Evolutionary conservation across 352 stramenopile genomes (phyloP), one percentile per base, ranked within the genome.

Genomic region (Plasmopara muralis): DNA sequence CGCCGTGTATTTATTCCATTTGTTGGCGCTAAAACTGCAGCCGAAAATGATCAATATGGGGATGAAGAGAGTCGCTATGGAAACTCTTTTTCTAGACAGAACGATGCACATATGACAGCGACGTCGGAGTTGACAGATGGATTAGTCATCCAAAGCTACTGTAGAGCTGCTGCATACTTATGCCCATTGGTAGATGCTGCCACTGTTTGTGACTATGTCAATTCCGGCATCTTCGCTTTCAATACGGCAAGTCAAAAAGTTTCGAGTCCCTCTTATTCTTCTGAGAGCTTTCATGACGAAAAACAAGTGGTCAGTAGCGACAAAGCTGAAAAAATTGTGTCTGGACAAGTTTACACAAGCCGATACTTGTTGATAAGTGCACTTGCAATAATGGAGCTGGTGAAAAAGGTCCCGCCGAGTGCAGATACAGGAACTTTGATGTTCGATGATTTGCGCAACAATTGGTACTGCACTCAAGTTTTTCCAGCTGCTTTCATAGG

Each of bases 401-500:
- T 86, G 41, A 62, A 71, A 13, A 86, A 84, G 38, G 65, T 78
- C 4, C 76, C 76, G 12, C 70, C 76, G 1, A 74, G 80, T 30
- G 67, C 69, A 13, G 64, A 79, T 42, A 51, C 53, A 6, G 59
- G 43, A 6, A 57, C 59, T 7, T 30, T 75, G n/a, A 62, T 82
- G 16, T 61, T 49, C 7, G 46, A 64, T 25, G 68, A 84, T 62
- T 50, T 62, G 38, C 64, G 63, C 16, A 80, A 82, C 30, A 66
- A 66, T 20, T 89, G 79, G 77, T 89, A 87, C 42, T 76, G 73
- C 25, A 58, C 68, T 6, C 47, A 87, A 25, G 69, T 89, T 13
- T 89, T 92, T 33, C 75, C 79, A 1, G 77, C 77, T 25, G 82
- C 76, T 9, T 92, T 85, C 57, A 72, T 89, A 25, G 79, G 82